A percentile compares a stretch with the other conserved stretches of the same genome.
Conservation (phyloP, 2,329 filamentous ascomycete species). For the Esteya vermicola region DNA sequence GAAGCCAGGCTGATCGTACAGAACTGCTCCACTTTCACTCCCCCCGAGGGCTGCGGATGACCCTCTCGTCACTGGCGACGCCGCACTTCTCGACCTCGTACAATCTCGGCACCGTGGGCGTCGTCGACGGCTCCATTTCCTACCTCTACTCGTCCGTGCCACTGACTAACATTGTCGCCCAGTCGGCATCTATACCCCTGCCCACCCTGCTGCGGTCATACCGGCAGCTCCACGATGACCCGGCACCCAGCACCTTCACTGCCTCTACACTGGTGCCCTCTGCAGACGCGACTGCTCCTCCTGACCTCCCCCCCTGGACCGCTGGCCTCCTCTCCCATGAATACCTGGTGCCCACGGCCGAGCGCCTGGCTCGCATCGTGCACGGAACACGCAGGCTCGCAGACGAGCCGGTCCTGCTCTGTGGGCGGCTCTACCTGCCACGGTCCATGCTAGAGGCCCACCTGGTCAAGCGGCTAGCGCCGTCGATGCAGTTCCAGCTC, state of each 20-base stretch:
- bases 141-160: constrained; percentile 89
- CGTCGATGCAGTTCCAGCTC: constrained; percentile 65
- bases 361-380: constrained; percentile 6
- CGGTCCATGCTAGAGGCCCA: constrained; percentile 76
- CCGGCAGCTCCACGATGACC: constrained; percentile 51
- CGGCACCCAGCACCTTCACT: neutral
- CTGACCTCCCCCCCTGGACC: neutral
- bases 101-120: constrained; percentile 72
- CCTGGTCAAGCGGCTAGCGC: constrained; percentile 63
- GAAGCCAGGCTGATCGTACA: no score
- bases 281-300: constrained; percentile 1
- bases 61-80: constrained; percentile 80
- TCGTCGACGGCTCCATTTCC: constrained; percentile 92
- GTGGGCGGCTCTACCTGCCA: constrained; percentile 69
- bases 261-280: neutral
- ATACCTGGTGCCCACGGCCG: constrained; percentile 6
- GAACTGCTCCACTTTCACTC: constrained; percentile 80
- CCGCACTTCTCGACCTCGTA: constrained; percentile 93
- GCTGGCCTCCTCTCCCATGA: neutral
- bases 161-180: constrained; percentile 48
- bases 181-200: constrained; percentile 63
- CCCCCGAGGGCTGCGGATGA: constrained; percentile 69
- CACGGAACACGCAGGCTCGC: constrained; percentile 11
- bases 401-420: constrained; percentile 37
- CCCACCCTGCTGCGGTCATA: constrained; percentile 71